Conservation (phyloP, 169 alveolate genomes). For the Plasmodium gallinaceum region DNA sequence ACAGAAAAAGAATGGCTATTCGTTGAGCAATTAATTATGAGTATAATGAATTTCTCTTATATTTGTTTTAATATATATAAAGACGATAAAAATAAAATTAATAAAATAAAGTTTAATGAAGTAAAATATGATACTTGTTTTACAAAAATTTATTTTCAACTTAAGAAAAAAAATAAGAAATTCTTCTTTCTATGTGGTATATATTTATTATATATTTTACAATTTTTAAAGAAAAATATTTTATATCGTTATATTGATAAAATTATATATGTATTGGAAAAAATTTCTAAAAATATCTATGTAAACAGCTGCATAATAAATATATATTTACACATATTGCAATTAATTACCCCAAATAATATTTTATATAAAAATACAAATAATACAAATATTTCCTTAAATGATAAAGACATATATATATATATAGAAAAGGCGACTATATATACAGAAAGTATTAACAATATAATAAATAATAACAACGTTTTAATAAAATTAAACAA, state of each 20-base stretch:
- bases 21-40: conserved; percentile 72
- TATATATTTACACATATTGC: conserved; percentile 72
- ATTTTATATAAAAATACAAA: conserved; percentile 75
- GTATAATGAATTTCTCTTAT: conserved; percentile 66
- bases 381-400: conserved; percentile 65
- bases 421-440: conserved; percentile 76
- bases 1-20: conserved; percentile 72
- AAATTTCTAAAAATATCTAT: conserved; percentile 64
- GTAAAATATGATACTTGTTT: conserved; percentile 1
- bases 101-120: conserved; percentile 4
- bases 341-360: conserved; percentile 67
- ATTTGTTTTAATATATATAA: conserved; percentile 63
- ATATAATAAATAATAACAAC: conserved; percentile 66
- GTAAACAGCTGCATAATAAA: conserved; percentile 75
- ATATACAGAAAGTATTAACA: conserved; percentile 77
- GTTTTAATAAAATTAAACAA: conserved; percentile 68
- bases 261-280: conserved; percentile 66
- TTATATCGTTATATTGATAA: conserved; percentile 62
- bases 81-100: conserved; percentile 39
- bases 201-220: conserved; percentile 71
- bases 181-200: conserved; percentile 69
- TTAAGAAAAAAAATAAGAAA: conserved; percentile 44
- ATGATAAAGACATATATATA: conserved; percentile 75
- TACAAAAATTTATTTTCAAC: conserved; percentile 5
- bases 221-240: conserved; percentile 67